Conservation (phyloP, 1,284 basidiomycete genomes). For the Ceratobasidium sp. region DNA sequence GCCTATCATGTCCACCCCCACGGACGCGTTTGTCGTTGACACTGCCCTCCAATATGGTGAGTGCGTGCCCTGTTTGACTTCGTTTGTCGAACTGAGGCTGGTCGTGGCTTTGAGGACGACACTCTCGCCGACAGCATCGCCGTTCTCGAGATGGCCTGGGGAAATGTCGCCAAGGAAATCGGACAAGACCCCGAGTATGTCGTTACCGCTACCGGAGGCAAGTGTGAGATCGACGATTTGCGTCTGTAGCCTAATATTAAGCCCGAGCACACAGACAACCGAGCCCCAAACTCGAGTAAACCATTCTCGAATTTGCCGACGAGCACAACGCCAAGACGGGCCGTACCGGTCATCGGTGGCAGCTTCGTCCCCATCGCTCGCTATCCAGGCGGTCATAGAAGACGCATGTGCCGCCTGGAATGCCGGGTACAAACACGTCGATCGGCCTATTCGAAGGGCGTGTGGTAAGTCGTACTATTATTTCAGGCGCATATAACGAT, state of each 20-base stretch:
- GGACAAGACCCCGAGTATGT: slow-evolving; percentile 72
- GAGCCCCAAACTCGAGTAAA: slow-evolving; percentile 75
- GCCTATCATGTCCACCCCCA: slow-evolving; percentile 52
- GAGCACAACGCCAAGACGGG: slow-evolving; percentile 59
- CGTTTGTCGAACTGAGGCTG: no score
- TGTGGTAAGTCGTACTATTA: slow-evolving; percentile 61
- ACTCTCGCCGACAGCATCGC: slow-evolving; percentile 80
- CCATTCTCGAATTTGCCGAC: slow-evolving; percentile 78
- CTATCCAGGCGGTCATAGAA: slow-evolving; percentile 58
- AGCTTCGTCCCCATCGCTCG: no score
- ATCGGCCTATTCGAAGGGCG: slow-evolving; percentile 75
- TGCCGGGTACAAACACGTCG: slow-evolving; percentile 68
- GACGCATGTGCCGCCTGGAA: slow-evolving; percentile 62
- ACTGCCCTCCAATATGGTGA: slow-evolving; percentile 80
- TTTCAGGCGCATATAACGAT: slow-evolving; percentile 44
- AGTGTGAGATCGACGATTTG: slow-evolving; percentile 75
- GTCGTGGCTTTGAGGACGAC: no score
- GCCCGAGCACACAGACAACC: slow-evolving; percentile 71
- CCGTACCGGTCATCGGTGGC: slow-evolving; percentile 55
- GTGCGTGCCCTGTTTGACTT: slow-evolving; percentile 47
- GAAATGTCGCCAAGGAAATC: slow-evolving; percentile 75
- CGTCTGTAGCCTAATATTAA: slow-evolving; percentile 66
- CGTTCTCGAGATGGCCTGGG: slow-evolving; percentile 83
- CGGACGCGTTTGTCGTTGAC: slow-evolving; percentile 62
- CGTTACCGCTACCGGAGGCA: slow-evolving; percentile 79